Evolutionary conservation across 1,284 basidiomycete species (phyloP).

Genomic region (Papiliotrema fonsecae): DNA sequence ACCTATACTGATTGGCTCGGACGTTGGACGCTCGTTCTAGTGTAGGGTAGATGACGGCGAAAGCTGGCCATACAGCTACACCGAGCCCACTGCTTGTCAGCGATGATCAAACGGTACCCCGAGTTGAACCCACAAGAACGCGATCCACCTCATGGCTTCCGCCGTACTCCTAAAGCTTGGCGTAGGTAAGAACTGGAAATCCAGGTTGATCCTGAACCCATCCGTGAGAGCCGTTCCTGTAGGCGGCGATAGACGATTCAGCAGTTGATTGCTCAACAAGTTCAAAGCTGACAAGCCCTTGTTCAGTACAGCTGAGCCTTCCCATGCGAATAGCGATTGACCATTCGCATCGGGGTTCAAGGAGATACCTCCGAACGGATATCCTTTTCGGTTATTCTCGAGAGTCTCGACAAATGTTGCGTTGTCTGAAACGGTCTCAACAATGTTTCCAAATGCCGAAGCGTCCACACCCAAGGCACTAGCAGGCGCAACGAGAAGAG

Average conservation of each 20-base stretch:
- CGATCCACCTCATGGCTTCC: conserved; percentile 30
- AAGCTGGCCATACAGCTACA: conserved; percentile 67
- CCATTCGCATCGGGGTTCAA: conserved; percentile 50
- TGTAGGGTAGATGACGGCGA: conserved; percentile 66
- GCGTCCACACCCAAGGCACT: conserved; percentile 3
- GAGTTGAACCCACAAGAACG: conserved; percentile 27
- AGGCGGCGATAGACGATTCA: conserved; percentile 53
- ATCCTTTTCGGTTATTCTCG: conserved; percentile 51
- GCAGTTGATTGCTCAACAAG: conserved; percentile 61
- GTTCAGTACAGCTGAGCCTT: conserved; percentile 55
- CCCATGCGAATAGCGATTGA: conserved; percentile 59
- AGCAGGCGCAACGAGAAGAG: conserved; percentile 16
- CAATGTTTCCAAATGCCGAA: conserved; percentile 7
- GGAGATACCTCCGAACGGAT: conserved; percentile 61
- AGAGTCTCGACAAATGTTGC: conserved; percentile 57
- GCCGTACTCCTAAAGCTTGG: conserved; percentile 25
- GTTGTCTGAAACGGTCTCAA: conserved; percentile 53
- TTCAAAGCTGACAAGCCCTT: conserved; percentile 61
- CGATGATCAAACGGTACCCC: background rate
- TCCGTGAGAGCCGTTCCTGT: conserved; percentile 48
- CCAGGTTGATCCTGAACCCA: conserved; percentile 58
- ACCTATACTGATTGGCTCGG: conserved; percentile 59
- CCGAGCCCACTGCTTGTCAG: conserved; percentile 22
- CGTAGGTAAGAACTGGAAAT: conserved; percentile 52
- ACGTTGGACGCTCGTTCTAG: conserved; percentile 60